Percentiles rank a stretch among this genome's conserved stretches.
Conservation (phyloP, 306 rosid species). For the Lotus japonicus region DNA sequence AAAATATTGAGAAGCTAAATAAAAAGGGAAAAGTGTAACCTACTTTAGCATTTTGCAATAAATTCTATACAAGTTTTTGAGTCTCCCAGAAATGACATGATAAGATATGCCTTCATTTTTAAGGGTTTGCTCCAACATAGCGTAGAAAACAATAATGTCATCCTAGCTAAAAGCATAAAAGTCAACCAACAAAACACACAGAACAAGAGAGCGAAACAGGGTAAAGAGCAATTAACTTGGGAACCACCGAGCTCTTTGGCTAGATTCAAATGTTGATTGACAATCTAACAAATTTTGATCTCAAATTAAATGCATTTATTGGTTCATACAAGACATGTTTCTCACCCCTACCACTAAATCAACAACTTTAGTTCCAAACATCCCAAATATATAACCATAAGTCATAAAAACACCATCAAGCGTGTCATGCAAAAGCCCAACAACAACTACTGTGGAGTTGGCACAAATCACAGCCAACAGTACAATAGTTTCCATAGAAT, state of each 20-base stretch:
- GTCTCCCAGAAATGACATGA: conserved; percentile 78
- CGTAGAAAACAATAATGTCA: no score
- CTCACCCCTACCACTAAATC: conserved; percentile 94
- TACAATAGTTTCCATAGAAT: conserved; percentile 91
- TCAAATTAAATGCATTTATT: not conserved
- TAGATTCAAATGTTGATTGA: not conserved
- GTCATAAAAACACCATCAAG: conserved; percentile 77
- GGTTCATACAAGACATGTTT: conserved; percentile 7
- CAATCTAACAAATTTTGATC: not conserved
- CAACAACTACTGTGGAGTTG: conserved; percentile 86
- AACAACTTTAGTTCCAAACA: conserved; percentile 75
- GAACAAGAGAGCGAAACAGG: no score
- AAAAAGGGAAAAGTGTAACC: conserved; percentile 15
- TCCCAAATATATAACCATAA: conserved; percentile 55
- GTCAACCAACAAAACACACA: no score
- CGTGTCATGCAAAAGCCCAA: conserved; percentile 95
- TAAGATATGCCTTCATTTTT: conserved; percentile 66
- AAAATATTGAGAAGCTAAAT: not conserved
- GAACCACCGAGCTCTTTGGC: no score
- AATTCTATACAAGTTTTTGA: conserved; percentile 85
- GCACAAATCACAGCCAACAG: conserved; percentile 87
- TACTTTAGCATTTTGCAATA: conserved; percentile 90
- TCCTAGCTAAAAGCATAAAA: no score
- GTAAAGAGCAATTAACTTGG: no score
- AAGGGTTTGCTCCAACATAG: conserved; percentile 63